Evolutionary conservation across 1,284 basidiomycete genomes (phyloP).

Genomic region (Rhizopogon hawkerae): DNA sequence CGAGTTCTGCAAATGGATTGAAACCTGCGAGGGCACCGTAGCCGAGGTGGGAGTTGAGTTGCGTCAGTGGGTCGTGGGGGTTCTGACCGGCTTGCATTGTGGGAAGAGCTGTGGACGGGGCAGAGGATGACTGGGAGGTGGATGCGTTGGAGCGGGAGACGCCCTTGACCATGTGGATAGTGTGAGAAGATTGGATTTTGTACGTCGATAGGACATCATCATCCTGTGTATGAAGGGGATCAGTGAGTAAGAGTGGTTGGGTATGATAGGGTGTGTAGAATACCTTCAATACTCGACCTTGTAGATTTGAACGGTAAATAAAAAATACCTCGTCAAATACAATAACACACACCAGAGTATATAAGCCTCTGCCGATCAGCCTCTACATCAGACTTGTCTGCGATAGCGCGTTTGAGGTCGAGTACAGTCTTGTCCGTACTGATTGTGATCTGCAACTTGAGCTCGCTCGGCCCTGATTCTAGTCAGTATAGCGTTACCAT

Average conservation of each 20-base stretch:
- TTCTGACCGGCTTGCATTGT: conserved; percentile 82
- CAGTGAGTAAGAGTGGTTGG: background rate
- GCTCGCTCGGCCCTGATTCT: conserved; percentile 69
- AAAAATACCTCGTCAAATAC: background rate
- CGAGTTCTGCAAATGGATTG: conserved; percentile 84
- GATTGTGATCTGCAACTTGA: conserved; percentile 83
- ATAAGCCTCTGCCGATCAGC: conserved; percentile 80
- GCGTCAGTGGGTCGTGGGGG: conserved; percentile 68
- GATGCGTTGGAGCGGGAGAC: conserved; percentile 45
- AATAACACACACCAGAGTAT: conserved; percentile 63
- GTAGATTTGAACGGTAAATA: conserved; percentile 4
- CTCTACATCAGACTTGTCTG: conserved; percentile 75
- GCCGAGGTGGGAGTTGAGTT: conserved; percentile 62
- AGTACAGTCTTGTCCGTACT: conserved; percentile 68
- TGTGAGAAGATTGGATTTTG: conserved; percentile 83
- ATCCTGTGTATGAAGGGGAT: conserved; percentile 43
- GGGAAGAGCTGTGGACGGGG: conserved; percentile 47
- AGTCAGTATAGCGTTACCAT: background rate
- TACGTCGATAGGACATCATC: conserved; percentile 75
- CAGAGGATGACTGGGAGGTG: conserved; percentile 15
- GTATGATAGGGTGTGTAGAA: conserved; percentile 2
- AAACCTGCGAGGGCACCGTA: conserved; percentile 71
- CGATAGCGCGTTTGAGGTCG: conserved; percentile 82
- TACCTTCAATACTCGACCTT: conserved; percentile 56
- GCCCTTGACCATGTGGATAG: conserved; percentile 92